Conservation (phyloP, 2,329 filamentous ascomycete species). For the Thermothelomyces thermophilus region DNA sequence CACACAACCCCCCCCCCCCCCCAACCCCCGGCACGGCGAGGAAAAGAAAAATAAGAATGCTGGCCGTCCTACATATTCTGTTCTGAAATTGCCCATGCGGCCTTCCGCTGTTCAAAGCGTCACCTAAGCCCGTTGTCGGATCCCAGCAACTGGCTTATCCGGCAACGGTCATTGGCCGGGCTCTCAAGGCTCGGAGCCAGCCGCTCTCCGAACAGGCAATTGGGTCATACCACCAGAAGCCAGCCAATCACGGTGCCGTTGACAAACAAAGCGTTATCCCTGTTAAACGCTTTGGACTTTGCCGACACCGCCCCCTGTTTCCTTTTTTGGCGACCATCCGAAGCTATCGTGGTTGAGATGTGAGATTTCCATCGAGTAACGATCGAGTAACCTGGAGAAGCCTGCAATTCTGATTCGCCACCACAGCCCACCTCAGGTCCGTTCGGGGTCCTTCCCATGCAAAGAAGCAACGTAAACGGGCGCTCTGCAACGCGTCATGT, state of each 20-base stretch:
- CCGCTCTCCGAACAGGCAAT: slow-evolving; percentile 9
- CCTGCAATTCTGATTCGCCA: slow-evolving; percentile 14
- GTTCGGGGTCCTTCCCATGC: no score
- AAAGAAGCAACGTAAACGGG: no score
- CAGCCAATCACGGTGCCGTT: neutral
- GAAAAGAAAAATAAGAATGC: neutral
- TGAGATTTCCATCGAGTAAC: slow-evolving; percentile 42
- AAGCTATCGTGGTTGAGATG: slow-evolving; percentile 16
- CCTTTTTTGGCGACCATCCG: slow-evolving; percentile 15
- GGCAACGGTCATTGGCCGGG: slow-evolving; percentile 11
- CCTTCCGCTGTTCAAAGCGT: neutral
- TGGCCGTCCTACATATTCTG: neutral
- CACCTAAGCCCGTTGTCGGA: slow-evolving; percentile 1
- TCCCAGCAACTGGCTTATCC: slow-evolving; percentile 18
- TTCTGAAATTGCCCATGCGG: neutral
- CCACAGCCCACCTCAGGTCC: neutral
- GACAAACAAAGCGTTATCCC: neutral
- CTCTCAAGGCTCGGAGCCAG: slow-evolving; percentile 13
- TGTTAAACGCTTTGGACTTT: neutral
- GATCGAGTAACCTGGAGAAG: slow-evolving; percentile 27
- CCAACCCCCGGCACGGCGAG: no score
- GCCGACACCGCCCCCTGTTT: slow-evolving; percentile 1
- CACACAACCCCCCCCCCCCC: no score
- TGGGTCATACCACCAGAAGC: slow-evolving; percentile 1
- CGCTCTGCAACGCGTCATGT: no score